These are phyloP conservation scores for Leishmania turanica DNA, from an alignment of 208 protist genomes.

Conservation along the genomic window DNA sequence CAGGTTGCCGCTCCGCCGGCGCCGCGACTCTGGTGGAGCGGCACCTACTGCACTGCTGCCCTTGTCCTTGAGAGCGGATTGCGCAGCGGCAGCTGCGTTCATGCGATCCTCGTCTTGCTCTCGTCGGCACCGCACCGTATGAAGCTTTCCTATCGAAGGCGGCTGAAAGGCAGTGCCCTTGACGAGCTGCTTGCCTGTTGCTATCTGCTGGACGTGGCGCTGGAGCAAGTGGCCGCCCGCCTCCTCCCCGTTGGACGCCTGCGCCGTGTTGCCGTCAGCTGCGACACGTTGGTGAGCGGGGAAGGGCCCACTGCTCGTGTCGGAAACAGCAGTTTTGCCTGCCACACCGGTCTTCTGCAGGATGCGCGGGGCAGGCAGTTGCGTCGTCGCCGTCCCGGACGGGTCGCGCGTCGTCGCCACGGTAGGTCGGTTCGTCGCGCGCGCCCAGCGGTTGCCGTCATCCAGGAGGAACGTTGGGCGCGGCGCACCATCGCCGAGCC, in stretches of 20 bases:
- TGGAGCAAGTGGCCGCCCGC: slow-evolving; percentile 38
- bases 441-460: slow-evolving; percentile 48
- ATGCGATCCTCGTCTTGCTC: not conserved
- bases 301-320: slow-evolving; percentile 15
- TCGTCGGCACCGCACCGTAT: not conserved
- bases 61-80: not conserved
- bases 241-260: not conserved
- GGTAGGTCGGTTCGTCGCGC: slow-evolving; percentile 37
- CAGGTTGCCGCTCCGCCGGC: not conserved
- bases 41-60: not conserved
- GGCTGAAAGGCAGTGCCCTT: slow-evolving; percentile 23
- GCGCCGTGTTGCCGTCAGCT: not conserved
- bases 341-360: slow-evolving; percentile 3
- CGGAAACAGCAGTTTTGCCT: not conserved
- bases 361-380: slow-evolving; percentile 26
- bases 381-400: slow-evolving; percentile 15
- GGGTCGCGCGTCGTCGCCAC: slow-evolving; percentile 49
- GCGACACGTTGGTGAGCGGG: slow-evolving; percentile 21
- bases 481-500: not conserved
- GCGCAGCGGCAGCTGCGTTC: not conserved
- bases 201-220: slow-evolving; percentile 58
- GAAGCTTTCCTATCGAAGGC: slow-evolving; percentile 6
- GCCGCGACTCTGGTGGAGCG: not conserved
- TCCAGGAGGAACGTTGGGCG: slow-evolving; percentile 42
- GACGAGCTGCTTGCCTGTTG: slow-evolving; percentile 33